Conservation (phyloP, 2,329 filamentous ascomycete species). For the Fusarium floridanum region DNA sequence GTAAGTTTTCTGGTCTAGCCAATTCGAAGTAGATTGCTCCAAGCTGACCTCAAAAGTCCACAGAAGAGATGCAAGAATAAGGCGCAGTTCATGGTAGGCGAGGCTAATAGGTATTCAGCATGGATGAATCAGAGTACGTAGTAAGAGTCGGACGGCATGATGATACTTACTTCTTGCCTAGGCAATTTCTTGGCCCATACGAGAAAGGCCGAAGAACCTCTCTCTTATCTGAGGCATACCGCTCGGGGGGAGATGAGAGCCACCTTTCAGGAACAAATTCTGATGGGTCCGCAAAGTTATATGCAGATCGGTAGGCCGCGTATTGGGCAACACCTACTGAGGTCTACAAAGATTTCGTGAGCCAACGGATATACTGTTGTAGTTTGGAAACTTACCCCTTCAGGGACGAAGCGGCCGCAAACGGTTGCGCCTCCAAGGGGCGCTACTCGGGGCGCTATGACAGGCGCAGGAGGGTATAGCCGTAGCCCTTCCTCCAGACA, state of each 20-base stretch:
- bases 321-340: neutral
- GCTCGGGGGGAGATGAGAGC: neutral
- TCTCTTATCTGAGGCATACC: neutral
- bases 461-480: neutral
- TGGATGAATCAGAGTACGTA: neutral
- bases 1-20: neutral
- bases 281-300: neutral
- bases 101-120: neutral
- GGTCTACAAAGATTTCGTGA: neutral
- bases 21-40: neutral
- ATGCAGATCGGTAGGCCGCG: neutral
- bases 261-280: neutral
- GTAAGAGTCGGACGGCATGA: neutral
- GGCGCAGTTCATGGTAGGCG: neutral
- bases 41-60: neutral
- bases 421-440: neutral
- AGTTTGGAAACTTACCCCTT: neutral
- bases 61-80: neutral
- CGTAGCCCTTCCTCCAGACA: conserved; percentile 5
- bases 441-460: neutral
- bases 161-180: neutral
- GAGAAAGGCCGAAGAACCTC: neutral
- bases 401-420: neutral
- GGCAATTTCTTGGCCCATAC: neutral
- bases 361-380: neutral